Percentiles rank a stretch among this genome's conserved stretches.
These are phyloP conservation scores for Apiospora rasikravindrae DNA, from an alignment of 2,329 filamentous ascomycete species.

Conservation along the genomic window DNA sequence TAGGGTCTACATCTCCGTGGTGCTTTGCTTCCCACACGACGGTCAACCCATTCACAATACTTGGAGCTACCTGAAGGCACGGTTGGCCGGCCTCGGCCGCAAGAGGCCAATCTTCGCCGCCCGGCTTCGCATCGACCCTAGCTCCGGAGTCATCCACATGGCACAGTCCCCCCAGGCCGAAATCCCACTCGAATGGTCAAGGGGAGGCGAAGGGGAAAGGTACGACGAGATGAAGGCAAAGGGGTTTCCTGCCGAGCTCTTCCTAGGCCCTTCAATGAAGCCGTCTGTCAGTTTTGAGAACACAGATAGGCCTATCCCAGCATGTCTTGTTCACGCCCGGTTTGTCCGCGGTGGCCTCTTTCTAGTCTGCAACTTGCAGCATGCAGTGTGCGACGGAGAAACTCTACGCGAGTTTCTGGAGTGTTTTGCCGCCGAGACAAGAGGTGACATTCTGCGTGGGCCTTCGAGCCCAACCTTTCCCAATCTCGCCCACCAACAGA, in stretches of 20 bases:
- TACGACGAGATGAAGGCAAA: neutral
- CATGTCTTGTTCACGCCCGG: slow-evolving; percentile 44
- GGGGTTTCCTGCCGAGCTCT: slow-evolving; percentile 22
- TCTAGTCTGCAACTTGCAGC: slow-evolving; percentile 47
- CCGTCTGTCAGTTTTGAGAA: slow-evolving; percentile 30
- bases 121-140: slow-evolving; percentile 31
- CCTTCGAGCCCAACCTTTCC: slow-evolving; percentile 37
- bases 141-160: slow-evolving; percentile 28
- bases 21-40: slow-evolving; percentile 40
- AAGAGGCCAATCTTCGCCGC: slow-evolving; percentile 38
- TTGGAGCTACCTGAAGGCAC: slow-evolving; percentile 32
- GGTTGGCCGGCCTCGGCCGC: slow-evolving; percentile 35
- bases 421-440: slow-evolving; percentile 43
- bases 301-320: slow-evolving; percentile 38
- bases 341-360: slow-evolving; percentile 47
- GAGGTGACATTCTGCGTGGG: slow-evolving; percentile 30
- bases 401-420: slow-evolving; percentile 46
- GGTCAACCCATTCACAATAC: slow-evolving; percentile 30
- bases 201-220: neutral
- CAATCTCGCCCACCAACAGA: neutral
- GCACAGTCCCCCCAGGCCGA: slow-evolving; percentile 32
- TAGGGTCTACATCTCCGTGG: slow-evolving; percentile 41
- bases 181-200: slow-evolving; percentile 33
- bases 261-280: slow-evolving; percentile 31
- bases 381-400: slow-evolving; percentile 48